Conservation (phyloP, 2,329 filamentous ascomycete species). For the Stagonosporopsis vannaccii region DNA sequence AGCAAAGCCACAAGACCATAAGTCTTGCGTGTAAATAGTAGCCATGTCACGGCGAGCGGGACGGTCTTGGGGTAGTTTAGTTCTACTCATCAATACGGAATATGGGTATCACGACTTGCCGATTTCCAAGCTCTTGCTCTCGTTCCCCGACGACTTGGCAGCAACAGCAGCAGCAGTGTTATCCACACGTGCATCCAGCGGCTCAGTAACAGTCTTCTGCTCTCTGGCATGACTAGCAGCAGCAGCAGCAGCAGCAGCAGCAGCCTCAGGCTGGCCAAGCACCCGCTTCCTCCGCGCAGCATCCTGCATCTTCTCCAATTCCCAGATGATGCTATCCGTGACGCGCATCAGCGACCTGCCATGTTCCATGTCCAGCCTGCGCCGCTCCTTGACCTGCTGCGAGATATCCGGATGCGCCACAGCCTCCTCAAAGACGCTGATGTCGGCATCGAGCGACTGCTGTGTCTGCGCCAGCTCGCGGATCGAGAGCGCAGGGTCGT, state of each 20-base stretch:
- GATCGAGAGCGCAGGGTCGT: conserved; percentile 28
- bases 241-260: background rate
- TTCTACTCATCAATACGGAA: background rate
- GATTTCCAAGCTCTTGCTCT: conserved; percentile 8
- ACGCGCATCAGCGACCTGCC: conserved; percentile 29
- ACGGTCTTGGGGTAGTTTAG: background rate
- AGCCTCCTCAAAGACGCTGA: conserved; percentile 28
- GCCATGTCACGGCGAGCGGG: background rate
- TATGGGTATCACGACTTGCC: conserved; percentile 17
- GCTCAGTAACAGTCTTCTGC: background rate
- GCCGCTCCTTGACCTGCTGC: conserved; percentile 24
- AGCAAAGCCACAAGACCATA: too few species aligned
- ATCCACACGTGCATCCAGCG: background rate
- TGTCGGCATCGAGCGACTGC: conserved; percentile 23
- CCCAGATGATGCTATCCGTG: conserved; percentile 24
- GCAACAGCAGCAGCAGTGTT: background rate
- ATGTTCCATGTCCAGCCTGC: conserved; percentile 33
- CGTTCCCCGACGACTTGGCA: background rate
- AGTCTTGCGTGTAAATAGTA: background rate
- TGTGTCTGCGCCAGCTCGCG: conserved; percentile 30
- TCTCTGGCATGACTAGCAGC: background rate
- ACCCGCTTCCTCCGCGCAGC: background rate
- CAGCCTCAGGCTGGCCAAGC: background rate
- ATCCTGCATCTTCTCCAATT: conserved; percentile 22
- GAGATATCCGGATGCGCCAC: conserved; percentile 9